phyloP scores from a whole-genome alignment of 2,329 filamentous ascomycete species.

The Penicillium sp. region DNA sequence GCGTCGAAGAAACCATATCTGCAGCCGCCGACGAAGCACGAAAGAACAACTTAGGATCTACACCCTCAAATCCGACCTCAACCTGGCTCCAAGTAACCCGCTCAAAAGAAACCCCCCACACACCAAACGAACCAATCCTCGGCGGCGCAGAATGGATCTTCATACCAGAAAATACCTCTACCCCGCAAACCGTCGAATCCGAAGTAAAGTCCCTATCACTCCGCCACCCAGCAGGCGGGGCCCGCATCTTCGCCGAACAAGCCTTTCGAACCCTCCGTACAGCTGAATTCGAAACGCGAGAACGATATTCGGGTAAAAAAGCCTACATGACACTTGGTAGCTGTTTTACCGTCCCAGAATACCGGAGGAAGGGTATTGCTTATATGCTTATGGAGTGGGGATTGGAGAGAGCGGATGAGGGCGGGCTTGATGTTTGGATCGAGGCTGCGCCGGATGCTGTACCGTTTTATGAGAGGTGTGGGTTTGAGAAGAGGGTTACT shows the following conservation, averaged over 20 bases:
- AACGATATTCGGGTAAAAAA: not conserved
- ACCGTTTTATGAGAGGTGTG: conserved; percentile 3
- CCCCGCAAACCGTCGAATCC: not conserved
- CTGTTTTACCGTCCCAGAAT: conserved; percentile 1
- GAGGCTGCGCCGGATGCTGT: conserved; percentile 5
- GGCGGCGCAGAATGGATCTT: not conserved
- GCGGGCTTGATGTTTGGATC: conserved; percentile 4
- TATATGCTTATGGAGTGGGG: conserved; percentile 6
- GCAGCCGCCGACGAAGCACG: not conserved
- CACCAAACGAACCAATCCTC: not conserved
- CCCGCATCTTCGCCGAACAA: not conserved
- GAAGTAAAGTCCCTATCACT: not conserved
- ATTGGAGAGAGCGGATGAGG: not conserved
- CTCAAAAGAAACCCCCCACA: not conserved
- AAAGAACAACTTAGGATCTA: not conserved
- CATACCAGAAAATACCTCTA: not conserved
- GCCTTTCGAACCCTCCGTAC: not conserved
- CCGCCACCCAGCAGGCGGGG: not conserved
- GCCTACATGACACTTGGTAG: conserved; percentile 3
- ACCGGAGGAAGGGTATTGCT: not conserved
- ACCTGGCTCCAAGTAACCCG: not conserved
- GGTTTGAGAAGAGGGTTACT: not conserved
- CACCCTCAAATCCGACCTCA: not conserved
- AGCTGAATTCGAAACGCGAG: not conserved
- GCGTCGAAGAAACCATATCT: not conserved